Evolutionary conservation across 352 stramenopile genomes (phyloP), one percentile per base, ranked within the genome.

Genomic region (Thalassiosira mediterranea): DNA sequence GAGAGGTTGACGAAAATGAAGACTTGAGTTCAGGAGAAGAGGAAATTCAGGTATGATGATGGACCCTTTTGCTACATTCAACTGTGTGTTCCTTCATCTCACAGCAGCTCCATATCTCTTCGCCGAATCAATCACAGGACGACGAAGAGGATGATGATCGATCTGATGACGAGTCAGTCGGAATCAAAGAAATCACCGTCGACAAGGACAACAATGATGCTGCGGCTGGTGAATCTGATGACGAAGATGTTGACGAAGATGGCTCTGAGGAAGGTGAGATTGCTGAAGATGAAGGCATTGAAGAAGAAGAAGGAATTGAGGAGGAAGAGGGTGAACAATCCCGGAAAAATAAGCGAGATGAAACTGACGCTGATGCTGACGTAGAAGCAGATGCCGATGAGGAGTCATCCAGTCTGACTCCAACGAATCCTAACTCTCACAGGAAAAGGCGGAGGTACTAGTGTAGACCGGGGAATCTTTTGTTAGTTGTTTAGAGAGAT

Each of bases 111-210:
- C n/a, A n/a, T n/a, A n/a, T n/a, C n/a, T n/a, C n/a, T n/a, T n/a
- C n/a, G n/a, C n/a, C n/a, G n/a, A n/a, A n/a, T n/a, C n/a, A n/a
- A n/a, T n/a, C 26, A 38, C 25, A 68, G n/a, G 51, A 78, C 13
- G 53, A 62, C 17, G 59, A 74, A 2, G 65, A 72, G 29, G 29
- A 68, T 28, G 64, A 74, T 21, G 72, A 83, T 5, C 48, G 61
- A 15, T 66, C 58, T 4, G 66, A 73, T 32, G 67, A 72, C 52
- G 67, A 75, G n/a, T 54, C 52, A 21, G 74, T 80, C 3, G 40
- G 63, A 26, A 80, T 76, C 31, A 72, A 77, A 21, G 70, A 77
- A 76, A 76, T 79, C 48, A 77, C 58, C 47, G 63, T 76, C 13
- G 48, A 68, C 42, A 47, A 42, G 13, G 67, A 72, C 21, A 65